Evolutionary conservation across 768 basidiomycete genomes (phyloP).

Genomic region (Postia placenta): DNA sequence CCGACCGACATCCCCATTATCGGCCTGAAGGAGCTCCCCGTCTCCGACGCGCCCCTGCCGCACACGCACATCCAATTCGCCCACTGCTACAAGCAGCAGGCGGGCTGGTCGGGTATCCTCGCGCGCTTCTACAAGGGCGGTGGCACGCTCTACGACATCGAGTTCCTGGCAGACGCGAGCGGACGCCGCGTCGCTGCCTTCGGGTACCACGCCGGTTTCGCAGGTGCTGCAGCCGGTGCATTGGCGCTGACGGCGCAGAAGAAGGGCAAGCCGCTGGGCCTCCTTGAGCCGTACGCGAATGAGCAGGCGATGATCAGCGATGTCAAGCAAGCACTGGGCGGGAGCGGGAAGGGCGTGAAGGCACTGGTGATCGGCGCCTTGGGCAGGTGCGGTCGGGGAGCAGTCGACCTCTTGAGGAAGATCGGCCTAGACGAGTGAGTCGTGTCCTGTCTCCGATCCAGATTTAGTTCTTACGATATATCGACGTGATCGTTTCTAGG

Average conservation of each 20-base stretch:
- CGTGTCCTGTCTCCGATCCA: slow-evolving; percentile 25
- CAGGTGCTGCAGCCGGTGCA: slow-evolving; percentile 91
- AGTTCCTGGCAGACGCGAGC: slow-evolving; percentile 81
- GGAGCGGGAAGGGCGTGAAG: slow-evolving; percentile 66
- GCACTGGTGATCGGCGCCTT: slow-evolving; percentile 95
- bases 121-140: slow-evolving; percentile 78
- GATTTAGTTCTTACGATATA: not conserved
- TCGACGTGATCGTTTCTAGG: slow-evolving; percentile 33
- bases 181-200: slow-evolving; percentile 96
- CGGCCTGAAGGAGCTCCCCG: slow-evolving; percentile 93
- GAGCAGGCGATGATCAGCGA: slow-evolving; percentile 77
- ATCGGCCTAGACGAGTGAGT: slow-evolving; percentile 93
- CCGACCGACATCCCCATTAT: slow-evolving; percentile 75
- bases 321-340: slow-evolving; percentile 62
- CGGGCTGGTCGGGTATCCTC: slow-evolving; percentile 84
- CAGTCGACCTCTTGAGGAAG: slow-evolving; percentile 92
- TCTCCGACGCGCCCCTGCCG: slow-evolving; percentile 71
- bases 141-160: slow-evolving; percentile 90
- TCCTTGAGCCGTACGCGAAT: slow-evolving; percentile 74
- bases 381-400: slow-evolving; percentile 91
- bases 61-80: slow-evolving; percentile 99
- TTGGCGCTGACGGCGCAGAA: slow-evolving; percentile 70
- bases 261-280: slow-evolving; percentile 54
- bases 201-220: slow-evolving; percentile 97
- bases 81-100: slow-evolving; percentile 95